Base-by-base conservation (phyloP, 2,329 filamentous ascomycete species). In the Penicillium sp. region DNA sequence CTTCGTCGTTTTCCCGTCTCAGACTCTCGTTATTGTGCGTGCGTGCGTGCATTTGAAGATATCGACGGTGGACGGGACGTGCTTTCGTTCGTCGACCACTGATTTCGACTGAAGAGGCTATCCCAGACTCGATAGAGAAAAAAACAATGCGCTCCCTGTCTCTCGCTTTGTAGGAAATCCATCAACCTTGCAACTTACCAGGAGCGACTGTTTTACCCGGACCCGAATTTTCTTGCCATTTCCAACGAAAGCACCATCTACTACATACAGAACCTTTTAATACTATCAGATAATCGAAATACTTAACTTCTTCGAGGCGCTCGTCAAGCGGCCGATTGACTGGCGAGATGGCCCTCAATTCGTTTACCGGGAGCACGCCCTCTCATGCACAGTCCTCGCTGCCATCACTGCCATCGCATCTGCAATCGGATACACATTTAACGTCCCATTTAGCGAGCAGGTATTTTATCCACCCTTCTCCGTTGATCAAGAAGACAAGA, bases 371-470 rank as follows among this genome's bases (percentile, higher is more conserved):
- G 64, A 69, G 71, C 68, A 61, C 75, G 70, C 71, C 82, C 72
- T 76, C 91, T 87, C 78, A 90, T 81, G 61, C 73, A 61, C 91
- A 96, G 76, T 84, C 91, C 57, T 97, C 93, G 59, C 80, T 99
- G 66, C 91, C 93, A 21, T 87, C 91, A 60, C 80, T 99, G 63
- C 93, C 94, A 48, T 85, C 89, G 60, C 94, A 80, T 67, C 66
- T 79, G 23, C 77, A 80, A 62, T 78, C 77, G 33, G 77, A 80
- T 64, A 78, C 77, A n/a, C 77, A 80, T 65, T 62, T 80, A 57
- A 79, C 77, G 14, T 76, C 77, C 4, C 77, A 80, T 68, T 66
- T 80, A 28, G 77, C 77, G n/a, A 79, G 77, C 64, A 74, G 77
- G 75, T 78, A 73, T 43, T 28, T 45, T 47, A 6, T 12, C 28